Percentiles rank a stretch among this genome's conserved stretches.
Conservation (phyloP, 2,329 filamentous ascomycete species). For the Colletotrichum salicis region DNA sequence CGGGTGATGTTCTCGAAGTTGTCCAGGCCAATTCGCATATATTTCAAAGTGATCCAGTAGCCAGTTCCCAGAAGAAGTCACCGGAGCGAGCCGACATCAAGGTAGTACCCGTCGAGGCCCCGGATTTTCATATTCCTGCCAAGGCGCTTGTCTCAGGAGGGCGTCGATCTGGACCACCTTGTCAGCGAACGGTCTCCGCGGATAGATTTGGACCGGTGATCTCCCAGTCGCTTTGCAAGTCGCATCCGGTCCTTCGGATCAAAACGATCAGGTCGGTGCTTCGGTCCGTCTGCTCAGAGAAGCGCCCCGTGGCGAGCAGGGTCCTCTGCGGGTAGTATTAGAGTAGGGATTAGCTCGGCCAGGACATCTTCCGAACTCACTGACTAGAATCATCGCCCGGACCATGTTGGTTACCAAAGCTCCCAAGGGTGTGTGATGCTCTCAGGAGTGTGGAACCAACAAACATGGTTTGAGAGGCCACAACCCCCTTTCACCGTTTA, state of each 20-base stretch:
- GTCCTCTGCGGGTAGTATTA: no score
- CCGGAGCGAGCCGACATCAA: background rate
- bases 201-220: background rate
- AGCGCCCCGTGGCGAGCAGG: background rate
- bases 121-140: slow-evolving; percentile 1
- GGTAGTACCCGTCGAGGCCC: background rate
- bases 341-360: no score
- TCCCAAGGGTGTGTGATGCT: background rate
- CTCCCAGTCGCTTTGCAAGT: background rate
- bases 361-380: no score
- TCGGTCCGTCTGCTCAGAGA: background rate
- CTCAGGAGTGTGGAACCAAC: background rate
- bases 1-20: background rate
- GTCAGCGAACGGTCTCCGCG: slow-evolving; percentile 1
- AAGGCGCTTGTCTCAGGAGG: slow-evolving; percentile 17
- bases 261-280: background rate
- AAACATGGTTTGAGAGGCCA: background rate
- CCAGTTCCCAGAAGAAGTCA: background rate
- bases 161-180: slow-evolving; percentile 23
- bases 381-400: background rate
- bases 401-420: background rate
- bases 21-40: background rate
- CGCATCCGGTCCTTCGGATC: slow-evolving; percentile 1
- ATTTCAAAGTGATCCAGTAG: background rate
- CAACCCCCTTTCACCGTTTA: background rate